These are phyloP conservation scores for Coniophora puteana DNA, from an alignment of 1,284 basidiomycete genomes.

Conservation along the genomic window DNA sequence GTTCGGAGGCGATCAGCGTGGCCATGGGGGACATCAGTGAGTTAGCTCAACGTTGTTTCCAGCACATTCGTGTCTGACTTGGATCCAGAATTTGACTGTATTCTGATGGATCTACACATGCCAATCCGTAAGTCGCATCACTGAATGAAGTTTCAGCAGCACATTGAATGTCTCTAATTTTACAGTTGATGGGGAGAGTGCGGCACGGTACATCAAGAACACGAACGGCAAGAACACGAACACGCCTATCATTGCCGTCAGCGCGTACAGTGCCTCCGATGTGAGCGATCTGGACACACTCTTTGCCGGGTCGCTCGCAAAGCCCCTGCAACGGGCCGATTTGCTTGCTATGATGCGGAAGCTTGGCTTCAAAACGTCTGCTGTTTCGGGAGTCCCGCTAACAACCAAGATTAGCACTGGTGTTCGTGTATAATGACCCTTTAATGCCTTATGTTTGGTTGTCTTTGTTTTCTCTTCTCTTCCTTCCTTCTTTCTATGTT, in stretches of 20 bases:
- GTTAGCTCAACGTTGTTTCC: slow-evolving; percentile 29
- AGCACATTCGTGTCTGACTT: slow-evolving; percentile 14
- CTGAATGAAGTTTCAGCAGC: background rate
- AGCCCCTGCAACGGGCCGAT: slow-evolving; percentile 86
- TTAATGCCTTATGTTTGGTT: slow-evolving; percentile 19
- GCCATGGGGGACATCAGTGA: slow-evolving; percentile 95
- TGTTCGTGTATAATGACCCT: slow-evolving; percentile 29
- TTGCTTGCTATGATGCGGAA: slow-evolving; percentile 77
- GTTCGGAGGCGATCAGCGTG: slow-evolving; percentile 93
- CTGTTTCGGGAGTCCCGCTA: slow-evolving; percentile 52
- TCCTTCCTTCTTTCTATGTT: slow-evolving; percentile 28
- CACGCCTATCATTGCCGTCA: slow-evolving; percentile 91
- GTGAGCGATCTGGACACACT: slow-evolving; percentile 66
- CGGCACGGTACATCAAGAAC: slow-evolving; percentile 90
- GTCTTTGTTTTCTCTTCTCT: slow-evolving; percentile 27
- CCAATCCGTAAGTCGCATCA: slow-evolving; percentile 66
- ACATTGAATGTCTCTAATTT: slow-evolving; percentile 6
- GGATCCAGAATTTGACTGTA: slow-evolving; percentile 76
- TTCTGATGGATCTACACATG: slow-evolving; percentile 89
- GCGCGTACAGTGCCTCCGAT: slow-evolving; percentile 74
- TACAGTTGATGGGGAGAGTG: slow-evolving; percentile 86
- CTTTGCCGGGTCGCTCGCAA: slow-evolving; percentile 83
- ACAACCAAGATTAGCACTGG: slow-evolving; percentile 47
- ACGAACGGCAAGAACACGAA: slow-evolving; percentile 89
- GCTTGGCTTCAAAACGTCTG: slow-evolving; percentile 86